These are phyloP conservation scores for Colletotrichum plurivorum DNA, from an alignment of 2,329 filamentous ascomycete genomes.

Conservation along the genomic window DNA sequence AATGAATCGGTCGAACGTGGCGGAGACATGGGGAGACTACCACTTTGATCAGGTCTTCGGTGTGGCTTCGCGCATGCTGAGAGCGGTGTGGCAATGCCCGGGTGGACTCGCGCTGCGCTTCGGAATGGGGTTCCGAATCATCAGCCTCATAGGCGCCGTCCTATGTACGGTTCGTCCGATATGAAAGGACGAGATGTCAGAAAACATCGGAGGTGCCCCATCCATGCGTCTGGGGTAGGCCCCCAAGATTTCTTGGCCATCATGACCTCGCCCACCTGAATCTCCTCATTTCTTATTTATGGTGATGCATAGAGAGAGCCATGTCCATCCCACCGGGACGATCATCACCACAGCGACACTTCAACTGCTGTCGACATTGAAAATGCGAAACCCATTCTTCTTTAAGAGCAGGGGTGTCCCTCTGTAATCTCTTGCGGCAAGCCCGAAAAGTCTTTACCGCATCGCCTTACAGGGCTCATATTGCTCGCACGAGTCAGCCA, in stretches of 20 bases:
- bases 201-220: neutral
- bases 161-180: constrained; percentile 12
- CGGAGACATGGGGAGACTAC: no score
- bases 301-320: neutral
- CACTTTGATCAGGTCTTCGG: no score
- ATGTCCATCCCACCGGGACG: neutral
- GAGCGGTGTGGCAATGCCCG: no score
- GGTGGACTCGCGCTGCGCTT: neutral
- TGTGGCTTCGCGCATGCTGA: no score
- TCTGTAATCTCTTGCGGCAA: constrained; percentile 4
- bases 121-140: neutral
- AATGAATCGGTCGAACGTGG: no score
- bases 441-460: constrained; percentile 10
- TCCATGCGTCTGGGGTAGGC: neutral
- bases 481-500: constrained; percentile 15
- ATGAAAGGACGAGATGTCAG: neutral
- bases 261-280: neutral
- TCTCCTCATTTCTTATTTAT: neutral
- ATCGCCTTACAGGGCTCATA: constrained; percentile 14
- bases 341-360: neutral
- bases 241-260: no score
- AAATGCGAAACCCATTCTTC: neutral
- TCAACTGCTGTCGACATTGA: neutral
- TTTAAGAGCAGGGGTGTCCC: no score
- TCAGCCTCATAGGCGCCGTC: neutral